Conservation (phyloP, 495 filamentous ascomycete species). For the Cryomyces minteri region DNA sequence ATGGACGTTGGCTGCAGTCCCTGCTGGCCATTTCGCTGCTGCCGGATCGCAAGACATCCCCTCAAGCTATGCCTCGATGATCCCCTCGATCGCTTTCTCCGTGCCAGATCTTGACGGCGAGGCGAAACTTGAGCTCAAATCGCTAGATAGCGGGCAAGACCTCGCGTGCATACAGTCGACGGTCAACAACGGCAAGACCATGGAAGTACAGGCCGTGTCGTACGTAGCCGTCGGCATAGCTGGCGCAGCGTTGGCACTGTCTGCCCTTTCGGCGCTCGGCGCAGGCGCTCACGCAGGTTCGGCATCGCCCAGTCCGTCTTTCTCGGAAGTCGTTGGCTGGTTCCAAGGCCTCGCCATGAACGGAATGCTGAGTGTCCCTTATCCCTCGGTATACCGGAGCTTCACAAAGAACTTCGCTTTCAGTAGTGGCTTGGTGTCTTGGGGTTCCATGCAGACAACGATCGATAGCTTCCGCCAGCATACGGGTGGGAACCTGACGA, state of each 20-base stretch:
- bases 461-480: conserved; percentile 69
- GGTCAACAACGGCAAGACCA: conserved; percentile 75
- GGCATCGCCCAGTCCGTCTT: conserved; percentile 59
- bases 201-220: conserved; percentile 52
- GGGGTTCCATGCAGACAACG: conserved; percentile 56
- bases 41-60: conserved; percentile 52
- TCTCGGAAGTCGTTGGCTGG: conserved; percentile 71
- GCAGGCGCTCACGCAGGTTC: conserved; percentile 45
- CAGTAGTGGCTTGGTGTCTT: conserved; percentile 68
- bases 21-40: conserved; percentile 54
- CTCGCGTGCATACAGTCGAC: conserved; percentile 72
- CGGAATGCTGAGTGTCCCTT: conserved; percentile 83
- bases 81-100: conserved; percentile 80
- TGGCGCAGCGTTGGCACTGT: conserved; percentile 62
- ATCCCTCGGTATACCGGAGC: conserved; percentile 69
- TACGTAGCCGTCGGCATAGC: conserved; percentile 77
- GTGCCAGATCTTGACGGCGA: conserved; percentile 81
- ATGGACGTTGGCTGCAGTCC: conserved; percentile 30
- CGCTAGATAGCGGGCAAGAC: conserved; percentile 35
- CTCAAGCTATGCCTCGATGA: conserved; percentile 43
- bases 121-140: conserved; percentile 58
- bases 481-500: conserved; percentile 77
- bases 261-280: conserved; percentile 51
- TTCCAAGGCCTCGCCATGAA: conserved; percentile 91
- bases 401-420: conserved; percentile 90